phyloP scores from a whole-genome alignment of 129 eudicot genomes.

The Logfia minima region DNA sequence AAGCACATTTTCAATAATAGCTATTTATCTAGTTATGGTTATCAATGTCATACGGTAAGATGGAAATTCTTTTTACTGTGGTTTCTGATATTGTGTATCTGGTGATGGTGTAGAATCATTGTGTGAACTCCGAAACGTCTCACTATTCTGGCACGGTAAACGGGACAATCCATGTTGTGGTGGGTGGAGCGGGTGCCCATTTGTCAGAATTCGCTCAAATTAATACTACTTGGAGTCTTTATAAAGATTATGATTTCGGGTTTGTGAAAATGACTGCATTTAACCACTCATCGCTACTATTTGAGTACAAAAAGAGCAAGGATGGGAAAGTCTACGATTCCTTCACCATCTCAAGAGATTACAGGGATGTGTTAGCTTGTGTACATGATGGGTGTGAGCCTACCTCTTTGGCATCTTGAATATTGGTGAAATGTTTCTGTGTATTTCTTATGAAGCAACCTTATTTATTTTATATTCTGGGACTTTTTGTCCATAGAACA shows the following conservation, averaged over 20 bases:
- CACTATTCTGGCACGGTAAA: slow-evolving; percentile 67
- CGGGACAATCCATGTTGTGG: slow-evolving; percentile 76
- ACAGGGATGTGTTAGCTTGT: slow-evolving; percentile 72
- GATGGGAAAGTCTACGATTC: slow-evolving; percentile 77
- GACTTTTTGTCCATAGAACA: not conserved
- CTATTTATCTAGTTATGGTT: not conserved
- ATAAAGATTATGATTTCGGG: slow-evolving; percentile 62
- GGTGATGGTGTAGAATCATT: slow-evolving; percentile 47
- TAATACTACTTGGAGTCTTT: slow-evolving; percentile 65
- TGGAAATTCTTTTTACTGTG: not conserved
- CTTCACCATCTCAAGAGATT: slow-evolving; percentile 74
- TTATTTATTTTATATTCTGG: not conserved
- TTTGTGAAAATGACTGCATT: slow-evolving; percentile 78
- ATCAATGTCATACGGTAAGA: not conserved
- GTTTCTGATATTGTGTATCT: not conserved
- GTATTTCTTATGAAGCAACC: slow-evolving; percentile 1
- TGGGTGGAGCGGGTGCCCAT: slow-evolving; percentile 77
- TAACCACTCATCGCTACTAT: slow-evolving; percentile 60
- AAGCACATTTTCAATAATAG: not conserved
- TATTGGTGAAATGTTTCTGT: not conserved
- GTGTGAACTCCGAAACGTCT: slow-evolving; percentile 57
- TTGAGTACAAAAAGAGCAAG: slow-evolving; percentile 75
- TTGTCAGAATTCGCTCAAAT: slow-evolving; percentile 49
- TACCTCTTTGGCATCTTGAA: slow-evolving; percentile 39
- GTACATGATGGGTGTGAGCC: slow-evolving; percentile 60